Percentiles rank a stretch among this genome's conserved stretches.
Conservation (phyloP, 2,329 filamentous ascomycete genomes). For the Cytospora piceae region DNA sequence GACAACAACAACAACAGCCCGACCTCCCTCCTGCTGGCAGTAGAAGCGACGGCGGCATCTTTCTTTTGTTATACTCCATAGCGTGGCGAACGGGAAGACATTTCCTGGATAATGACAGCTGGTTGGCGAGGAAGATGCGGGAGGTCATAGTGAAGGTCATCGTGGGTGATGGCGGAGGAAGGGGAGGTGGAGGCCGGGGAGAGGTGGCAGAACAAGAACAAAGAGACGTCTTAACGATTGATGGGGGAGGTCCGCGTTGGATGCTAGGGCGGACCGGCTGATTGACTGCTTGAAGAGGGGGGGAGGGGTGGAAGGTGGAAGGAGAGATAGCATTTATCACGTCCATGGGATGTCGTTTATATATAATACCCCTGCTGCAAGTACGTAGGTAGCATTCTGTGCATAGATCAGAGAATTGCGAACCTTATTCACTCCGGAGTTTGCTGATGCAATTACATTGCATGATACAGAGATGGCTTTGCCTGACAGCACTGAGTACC, state of each 20-base stretch:
- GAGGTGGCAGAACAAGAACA: not conserved
- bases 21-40: conserved; percentile 14
- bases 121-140: conserved; percentile 13
- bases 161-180: not conserved
- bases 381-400: conserved; percentile 14
- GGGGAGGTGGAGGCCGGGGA: not conserved
- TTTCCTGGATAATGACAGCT: conserved; percentile 26
- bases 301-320: not conserved
- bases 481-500: not conserved
- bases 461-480: not conserved
- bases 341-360: conserved; percentile 8
- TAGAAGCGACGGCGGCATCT: conserved; percentile 13
- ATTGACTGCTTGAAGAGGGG: not conserved
- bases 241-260: not conserved
- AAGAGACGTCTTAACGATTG: not conserved
- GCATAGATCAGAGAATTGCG: conserved; percentile 14
- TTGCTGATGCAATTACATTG: not conserved
- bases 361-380: conserved; percentile 24
- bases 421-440: not conserved
- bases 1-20: conserved; percentile 2
- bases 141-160: conserved; percentile 6
- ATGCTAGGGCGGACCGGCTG: not conserved
- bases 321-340: conserved; percentile 9
- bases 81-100: conserved; percentile 24
- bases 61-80: conserved; percentile 31